Evolutionary conservation across 768 basidiomycete genomes (phyloP), one percentile per base, ranked within the genome.

Genomic region (Artomyces pyxidatus): DNA sequence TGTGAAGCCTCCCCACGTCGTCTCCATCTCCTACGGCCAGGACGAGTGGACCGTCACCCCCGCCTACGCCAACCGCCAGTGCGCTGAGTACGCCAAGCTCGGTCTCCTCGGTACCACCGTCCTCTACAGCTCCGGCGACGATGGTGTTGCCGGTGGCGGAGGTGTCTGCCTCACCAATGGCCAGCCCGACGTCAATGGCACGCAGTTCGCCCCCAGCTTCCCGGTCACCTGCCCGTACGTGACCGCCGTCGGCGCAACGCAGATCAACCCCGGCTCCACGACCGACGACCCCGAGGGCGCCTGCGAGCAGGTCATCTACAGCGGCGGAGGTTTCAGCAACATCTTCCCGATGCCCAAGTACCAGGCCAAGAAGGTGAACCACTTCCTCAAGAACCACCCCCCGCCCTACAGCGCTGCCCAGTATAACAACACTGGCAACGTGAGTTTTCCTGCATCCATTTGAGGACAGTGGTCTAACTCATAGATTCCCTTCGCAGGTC

Each of bases 71-170:
- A 58, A 54, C 30, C 68, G 73, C 27, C 71, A 73, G 45, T 74
- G 72, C 55, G 51, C 61, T 4, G 74, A 75, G 53, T 76, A 74
- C 49, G 74, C 61, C 27, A 75, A 75, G 53, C 62, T 71, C 11
- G 71, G 71, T 22, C 53, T 72, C 19, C 57, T 71, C 58, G 71
- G 72, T 43, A 39, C 59, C 19, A 70, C 73, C 3, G 43, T 75
- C n/a, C 54, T 75, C 27, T 76, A 71, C 52, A 64, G 67, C 26
- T 71, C 72, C 8, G 74, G 74, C 22, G 72, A 76, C 49, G 58
- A 58, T 26, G 72, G 73, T 45, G 74, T 74, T n/a, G 71, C 68
- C 1, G 72, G 71, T 1, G 50, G 51, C 30, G 55, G 42, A 5
- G 60, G 54, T 17, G 14, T 54, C n/a, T 74, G 74, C 53, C 51